Conservation (phyloP, 495 filamentous ascomycete genomes). For the Hyaloscypha hepaticicola region DNA sequence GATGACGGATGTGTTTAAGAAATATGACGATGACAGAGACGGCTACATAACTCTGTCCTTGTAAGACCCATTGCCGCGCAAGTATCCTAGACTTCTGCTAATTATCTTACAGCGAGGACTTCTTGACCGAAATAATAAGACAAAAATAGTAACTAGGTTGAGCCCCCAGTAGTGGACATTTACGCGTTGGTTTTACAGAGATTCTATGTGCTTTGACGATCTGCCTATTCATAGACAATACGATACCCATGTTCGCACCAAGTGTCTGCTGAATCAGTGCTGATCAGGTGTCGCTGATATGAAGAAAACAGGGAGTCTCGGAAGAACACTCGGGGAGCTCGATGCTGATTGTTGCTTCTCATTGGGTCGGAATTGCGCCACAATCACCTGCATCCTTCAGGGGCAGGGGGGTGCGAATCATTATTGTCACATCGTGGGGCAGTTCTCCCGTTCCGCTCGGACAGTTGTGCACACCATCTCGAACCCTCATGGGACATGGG, state of each 20-base stretch:
- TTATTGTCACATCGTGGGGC: background rate
- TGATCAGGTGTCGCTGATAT: background rate
- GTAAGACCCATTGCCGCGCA: slow-evolving; percentile 10
- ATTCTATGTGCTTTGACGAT: background rate
- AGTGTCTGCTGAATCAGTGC: background rate
- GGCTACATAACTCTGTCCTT: slow-evolving; percentile 85
- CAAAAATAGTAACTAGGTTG: slow-evolving; percentile 23
- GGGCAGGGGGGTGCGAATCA: background rate
- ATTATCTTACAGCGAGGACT: slow-evolving; percentile 27
- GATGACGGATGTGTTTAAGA: slow-evolving; percentile 99
- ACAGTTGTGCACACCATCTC: background rate
- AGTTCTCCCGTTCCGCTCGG: background rate
- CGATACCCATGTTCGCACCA: slow-evolving; percentile 18
- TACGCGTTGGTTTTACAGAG: background rate
- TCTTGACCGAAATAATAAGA: slow-evolving; percentile 30
- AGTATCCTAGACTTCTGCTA: background rate
- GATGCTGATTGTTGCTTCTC: background rate
- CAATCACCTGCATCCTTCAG: background rate
- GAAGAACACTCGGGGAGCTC: background rate
- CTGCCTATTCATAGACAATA: slow-evolving; percentile 20
- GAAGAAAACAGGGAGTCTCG: background rate
- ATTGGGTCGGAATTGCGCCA: too few species aligned
- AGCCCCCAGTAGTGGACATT: background rate
- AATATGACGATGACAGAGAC: slow-evolving; percentile 95
- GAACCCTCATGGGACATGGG: background rate